Percentiles rank a stretch among this genome's conserved stretches.
Conservation (phyloP, 2,329 filamentous ascomycete species). For the Ophiostoma novo-ulmi region DNA sequence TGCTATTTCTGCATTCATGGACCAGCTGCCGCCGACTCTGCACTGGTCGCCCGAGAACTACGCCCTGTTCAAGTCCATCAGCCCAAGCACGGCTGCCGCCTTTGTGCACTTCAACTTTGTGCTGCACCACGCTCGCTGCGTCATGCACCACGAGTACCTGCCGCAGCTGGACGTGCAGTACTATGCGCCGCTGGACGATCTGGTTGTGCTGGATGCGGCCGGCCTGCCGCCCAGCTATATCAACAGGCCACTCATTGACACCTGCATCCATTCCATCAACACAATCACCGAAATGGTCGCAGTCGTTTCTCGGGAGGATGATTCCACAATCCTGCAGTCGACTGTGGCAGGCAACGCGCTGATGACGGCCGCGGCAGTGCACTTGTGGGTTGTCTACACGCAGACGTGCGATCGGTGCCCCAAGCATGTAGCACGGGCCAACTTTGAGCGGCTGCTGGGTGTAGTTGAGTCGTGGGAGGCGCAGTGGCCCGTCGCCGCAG, state of each 20-base stretch:
- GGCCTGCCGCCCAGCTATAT: neutral
- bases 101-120: conserved; percentile 20
- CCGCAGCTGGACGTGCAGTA: conserved; percentile 22
- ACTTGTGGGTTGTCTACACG: conserved; percentile 20
- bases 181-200: conserved; percentile 11
- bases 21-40: conserved; percentile 1
- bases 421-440: conserved; percentile 16
- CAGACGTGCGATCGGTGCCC: conserved; percentile 21
- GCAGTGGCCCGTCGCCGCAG: conserved; percentile 18
- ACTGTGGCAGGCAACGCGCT: neutral
- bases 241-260: neutral
- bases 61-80: neutral
- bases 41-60: neutral
- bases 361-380: conserved; percentile 13
- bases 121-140: conserved; percentile 17
- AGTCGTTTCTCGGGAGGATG: neutral
- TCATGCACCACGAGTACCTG: conserved; percentile 22
- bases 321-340: neutral
- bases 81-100: neutral
- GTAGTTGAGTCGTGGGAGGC: conserved; percentile 15
- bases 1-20: neutral
- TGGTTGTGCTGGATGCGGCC: neutral
- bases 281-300: neutral
- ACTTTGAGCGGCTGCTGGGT: conserved; percentile 1
- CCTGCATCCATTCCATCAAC: neutral